Percentiles rank a stretch among this genome's conserved stretches.
Conservation (phyloP, 768 basidiomycete genomes). For the Leccinum broughii region DNA sequence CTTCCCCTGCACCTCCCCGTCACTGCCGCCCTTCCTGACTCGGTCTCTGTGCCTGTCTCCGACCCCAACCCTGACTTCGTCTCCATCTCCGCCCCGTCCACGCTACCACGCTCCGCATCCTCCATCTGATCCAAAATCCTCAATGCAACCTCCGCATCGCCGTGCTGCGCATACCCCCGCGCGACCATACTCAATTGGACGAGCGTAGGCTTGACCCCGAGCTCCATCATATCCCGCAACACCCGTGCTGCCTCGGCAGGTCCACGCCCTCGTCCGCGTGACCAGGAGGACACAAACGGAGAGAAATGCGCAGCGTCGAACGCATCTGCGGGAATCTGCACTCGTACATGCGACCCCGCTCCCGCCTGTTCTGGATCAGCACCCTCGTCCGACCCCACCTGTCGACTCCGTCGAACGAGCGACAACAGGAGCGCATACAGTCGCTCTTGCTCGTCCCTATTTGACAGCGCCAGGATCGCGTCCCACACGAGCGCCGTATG, state of each 20-base stretch:
- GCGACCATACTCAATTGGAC: too few species aligned
- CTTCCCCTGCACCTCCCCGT: background rate
- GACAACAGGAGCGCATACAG: background rate
- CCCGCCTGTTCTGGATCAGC: background rate
- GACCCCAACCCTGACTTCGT: background rate
- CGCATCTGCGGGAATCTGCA: slow-evolving; percentile 29
- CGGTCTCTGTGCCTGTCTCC: background rate
- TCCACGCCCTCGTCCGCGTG: slow-evolving; percentile 11
- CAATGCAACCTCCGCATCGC: too few species aligned
- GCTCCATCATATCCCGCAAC: slow-evolving; percentile 49
- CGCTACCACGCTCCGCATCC: background rate
- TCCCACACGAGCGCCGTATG: too few species aligned
- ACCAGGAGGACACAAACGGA: slow-evolving; percentile 50
- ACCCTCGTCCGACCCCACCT: too few species aligned
- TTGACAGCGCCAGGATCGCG: too few species aligned
- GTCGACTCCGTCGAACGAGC: background rate
- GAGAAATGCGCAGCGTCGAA: slow-evolving; percentile 47
- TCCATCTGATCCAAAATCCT: too few species aligned
- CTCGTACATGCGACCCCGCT: background rate
- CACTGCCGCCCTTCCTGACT: background rate
- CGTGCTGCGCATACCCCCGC: too few species aligned
- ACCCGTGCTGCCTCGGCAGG: slow-evolving; percentile 39
- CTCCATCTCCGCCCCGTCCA: background rate
- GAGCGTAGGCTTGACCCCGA: too few species aligned
- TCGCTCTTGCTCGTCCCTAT: background rate